Base-by-base conservation (phyloP, 768 basidiomycete species). In the Tylopilus felleus region DNA sequence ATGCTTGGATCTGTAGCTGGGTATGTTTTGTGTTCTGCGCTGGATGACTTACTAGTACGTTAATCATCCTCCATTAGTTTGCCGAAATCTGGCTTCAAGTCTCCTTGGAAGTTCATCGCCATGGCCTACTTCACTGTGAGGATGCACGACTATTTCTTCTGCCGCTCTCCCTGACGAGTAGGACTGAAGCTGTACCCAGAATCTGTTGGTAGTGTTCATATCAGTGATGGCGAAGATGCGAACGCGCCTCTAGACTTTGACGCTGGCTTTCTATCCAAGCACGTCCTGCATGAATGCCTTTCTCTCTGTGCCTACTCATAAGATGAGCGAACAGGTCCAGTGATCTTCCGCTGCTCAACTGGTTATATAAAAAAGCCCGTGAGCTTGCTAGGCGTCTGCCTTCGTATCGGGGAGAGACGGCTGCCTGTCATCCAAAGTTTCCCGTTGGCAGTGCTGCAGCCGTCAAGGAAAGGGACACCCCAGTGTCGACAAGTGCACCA, bases 381-480 rank as follows among this genome's bases (percentile, higher is more conserved):
- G 84, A 87, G 67, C 57, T 81, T 8, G 70, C 73, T 4, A 77
- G 85, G 33, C 79, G 85, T 16, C 79, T 84, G 77, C 61, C 71
- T 7, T 47, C 48, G 7, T 68, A 64, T 47, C 62, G 64, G 0
- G 66, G 66, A 28, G 66, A 66, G 39, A 47, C 49, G 1, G 9
- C 53, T 17, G 9, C 17, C 0, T 13, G 19, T 14, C 64, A 68
- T 28, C 75, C 75, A 1, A 21, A 51, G 13, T 77, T 77, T 45
- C 40, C 64, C 0, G 49, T 47, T 1, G 63, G 60, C 3, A 68
- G 75, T 39, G 22, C 55, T 6, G 74, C 75, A 0, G 49, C 57
- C 1, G 65, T 67, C 35, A 56, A 41, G 12, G 65, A 61, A 7
- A 48, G 51, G 4, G 59, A 47, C 0, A 28, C 1, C 0, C 69